Conservation (phyloP, 225 moss, liverwort and hornwort genomes). For the Polytrichum commune region DNA sequence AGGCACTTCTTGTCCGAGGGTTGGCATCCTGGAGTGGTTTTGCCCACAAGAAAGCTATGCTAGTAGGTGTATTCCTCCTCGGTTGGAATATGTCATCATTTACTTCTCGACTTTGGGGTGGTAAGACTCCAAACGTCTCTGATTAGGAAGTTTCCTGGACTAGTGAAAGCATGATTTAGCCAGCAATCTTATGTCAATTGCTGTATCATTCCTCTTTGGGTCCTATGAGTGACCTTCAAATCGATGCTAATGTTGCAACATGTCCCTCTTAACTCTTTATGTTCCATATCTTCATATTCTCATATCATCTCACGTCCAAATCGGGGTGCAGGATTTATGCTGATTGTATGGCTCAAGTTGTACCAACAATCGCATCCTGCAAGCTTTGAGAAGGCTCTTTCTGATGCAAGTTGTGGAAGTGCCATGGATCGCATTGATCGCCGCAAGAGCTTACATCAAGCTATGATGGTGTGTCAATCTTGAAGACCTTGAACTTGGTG, state of each 20-base stretch:
- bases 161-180: too few species aligned
- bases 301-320: neutral
- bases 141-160: too few species aligned
- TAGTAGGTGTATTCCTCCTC: constrained; percentile 62
- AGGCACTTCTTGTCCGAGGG: constrained; percentile 48
- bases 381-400: constrained; percentile 47
- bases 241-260: too few species aligned
- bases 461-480: constrained; percentile 36
- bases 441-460: constrained; percentile 35
- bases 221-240: too few species aligned
- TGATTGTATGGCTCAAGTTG: constrained; percentile 57
- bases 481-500: neutral
- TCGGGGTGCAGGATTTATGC: constrained; percentile 54
- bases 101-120: constrained; percentile 85
- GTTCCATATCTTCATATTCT: neutral
- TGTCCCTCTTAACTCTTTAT: too few species aligned
- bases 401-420: constrained; percentile 46
- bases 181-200: too few species aligned
- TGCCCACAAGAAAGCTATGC: constrained; percentile 79
- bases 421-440: constrained; percentile 52
- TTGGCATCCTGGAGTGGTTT: constrained; percentile 73
- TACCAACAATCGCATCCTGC: constrained; percentile 60
- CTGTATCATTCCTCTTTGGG: too few species aligned
- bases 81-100: constrained; percentile 90
- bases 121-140: constrained; percentile 30